A percentile compares a stretch with the other conserved stretches of the same genome.
Conservation (phyloP, 1,139 yeast species). For the Blastobotrys capitulatus region DNA sequence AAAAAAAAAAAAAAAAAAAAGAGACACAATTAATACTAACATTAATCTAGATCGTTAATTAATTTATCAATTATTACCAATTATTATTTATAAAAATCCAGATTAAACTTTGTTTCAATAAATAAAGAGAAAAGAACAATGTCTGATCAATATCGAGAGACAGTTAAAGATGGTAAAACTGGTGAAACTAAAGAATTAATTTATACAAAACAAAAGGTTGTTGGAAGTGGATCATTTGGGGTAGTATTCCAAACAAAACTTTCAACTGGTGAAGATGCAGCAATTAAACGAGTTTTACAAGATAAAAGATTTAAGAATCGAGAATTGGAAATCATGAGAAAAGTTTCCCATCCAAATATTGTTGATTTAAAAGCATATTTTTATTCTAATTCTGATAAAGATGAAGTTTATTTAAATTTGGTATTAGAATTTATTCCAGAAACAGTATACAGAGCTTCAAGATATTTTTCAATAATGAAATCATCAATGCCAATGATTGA, state of each 20-base stretch:
- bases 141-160: constrained; percentile 58
- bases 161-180: constrained; percentile 68
- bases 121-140: too few species aligned
- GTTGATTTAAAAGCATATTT: constrained; percentile 86
- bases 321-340: constrained; percentile 92
- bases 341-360: constrained; percentile 78
- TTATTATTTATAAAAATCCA: too few species aligned
- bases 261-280: constrained; percentile 68
- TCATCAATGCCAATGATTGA: constrained; percentile 83
- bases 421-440: constrained; percentile 92
- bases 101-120: too few species aligned
- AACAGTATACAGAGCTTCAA: constrained; percentile 84
- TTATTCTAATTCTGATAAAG: constrained; percentile 70
- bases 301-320: constrained; percentile 94
- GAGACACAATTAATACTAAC: too few species aligned
- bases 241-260: constrained; percentile 87
- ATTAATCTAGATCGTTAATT: too few species aligned
- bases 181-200: constrained; percentile 57
- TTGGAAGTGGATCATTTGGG: constrained; percentile 97
- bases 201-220: constrained; percentile 75
- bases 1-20: too few species aligned
- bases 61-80: too few species aligned
- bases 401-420: constrained; percentile 79
- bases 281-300: constrained; percentile 90
- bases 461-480: constrained; percentile 71